Base-by-base conservation (phyloP, 1,284 basidiomycete species). In the Naganishia sp. region DNA sequence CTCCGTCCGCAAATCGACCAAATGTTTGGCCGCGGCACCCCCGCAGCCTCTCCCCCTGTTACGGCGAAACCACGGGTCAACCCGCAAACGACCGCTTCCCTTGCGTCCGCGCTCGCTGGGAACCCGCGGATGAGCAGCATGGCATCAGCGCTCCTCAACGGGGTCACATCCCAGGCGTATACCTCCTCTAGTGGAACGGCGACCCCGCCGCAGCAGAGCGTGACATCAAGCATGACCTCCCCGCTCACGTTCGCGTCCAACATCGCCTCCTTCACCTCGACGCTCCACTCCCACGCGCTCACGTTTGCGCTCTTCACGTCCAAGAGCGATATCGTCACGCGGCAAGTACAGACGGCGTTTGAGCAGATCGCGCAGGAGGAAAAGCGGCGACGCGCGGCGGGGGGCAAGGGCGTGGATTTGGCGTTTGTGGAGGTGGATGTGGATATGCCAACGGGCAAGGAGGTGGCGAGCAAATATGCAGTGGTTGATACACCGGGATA, bases 1-100 rank as follows among this genome's bases (percentile, higher is more conserved):
- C 83, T 95, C 46, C 85, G 88, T 1, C 92, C 92, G 0, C 91
- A 88, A 48, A 94, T 96, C 69, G 92, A 95, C 73, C 83, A 85
- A 56, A 92, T 94, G 90, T 94, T 87, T 78, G 81, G 84, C 16
- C 76, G 57, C 48, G 59, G 48, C 21, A 25, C 44, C 44, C 82
- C 82, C 6, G 75, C 80, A 1, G 78, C 74, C 55, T 68, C 68
- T 15, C 65, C 74, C 33, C 53, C 67, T 7, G 69, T 43, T 50
- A 57, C 54, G n/a, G 16, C 53, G 28, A 3, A 9, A 48, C 16
- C 45, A 5, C 36, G 4, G 10, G 36, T 55, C 63, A 48, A 48
- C 45, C 49, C 49, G 16, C 63, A 63, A 54, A 31, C 53, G 10
- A 36, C 28, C 18, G 46, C 36, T 5, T n/a, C 52, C 9, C 36